Evolutionary conservation across 106 monocot species (phyloP).

Genomic region (Cymbidium sinense): DNA sequence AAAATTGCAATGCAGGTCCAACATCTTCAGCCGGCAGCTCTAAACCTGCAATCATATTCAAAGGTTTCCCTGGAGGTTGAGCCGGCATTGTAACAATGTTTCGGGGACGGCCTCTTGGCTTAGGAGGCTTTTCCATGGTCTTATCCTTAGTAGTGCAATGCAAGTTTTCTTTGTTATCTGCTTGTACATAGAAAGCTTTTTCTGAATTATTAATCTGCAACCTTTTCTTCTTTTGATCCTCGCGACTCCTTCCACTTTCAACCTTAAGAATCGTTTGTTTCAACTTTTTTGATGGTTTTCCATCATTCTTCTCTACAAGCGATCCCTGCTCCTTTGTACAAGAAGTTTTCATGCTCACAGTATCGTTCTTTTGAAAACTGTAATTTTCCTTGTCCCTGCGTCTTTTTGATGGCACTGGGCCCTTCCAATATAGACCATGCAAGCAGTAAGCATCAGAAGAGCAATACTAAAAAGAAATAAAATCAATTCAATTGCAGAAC

Average conservation of each 20-base stretch:
- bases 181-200: background rate
- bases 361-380: slow-evolving; percentile 3
- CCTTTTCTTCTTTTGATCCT: background rate
- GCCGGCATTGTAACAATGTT: slow-evolving; percentile 3
- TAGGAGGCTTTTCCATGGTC: background rate
- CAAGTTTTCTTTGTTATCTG: background rate
- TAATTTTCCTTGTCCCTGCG: slow-evolving; percentile 15
- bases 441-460: background rate
- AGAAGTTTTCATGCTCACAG: background rate
- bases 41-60: slow-evolving; percentile 29
- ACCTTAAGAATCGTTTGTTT: background rate
- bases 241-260: background rate
- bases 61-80: slow-evolving; percentile 30
- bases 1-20: slow-evolving; percentile 52
- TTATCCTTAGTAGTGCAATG: background rate
- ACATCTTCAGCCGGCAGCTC: slow-evolving; percentile 35
- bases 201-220: background rate
- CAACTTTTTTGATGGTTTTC: background rate
- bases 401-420: slow-evolving; percentile 7
- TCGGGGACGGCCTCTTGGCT: background rate
- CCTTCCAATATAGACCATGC: background rate
- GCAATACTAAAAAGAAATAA: background rate
- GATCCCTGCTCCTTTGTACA: background rate
- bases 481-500: too few species aligned
- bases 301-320: background rate